Evolutionary conservation across 2,329 filamentous ascomycete genomes (phyloP), one percentile per base, ranked within the genome.

Genomic region (Aspergillus sp.): DNA sequence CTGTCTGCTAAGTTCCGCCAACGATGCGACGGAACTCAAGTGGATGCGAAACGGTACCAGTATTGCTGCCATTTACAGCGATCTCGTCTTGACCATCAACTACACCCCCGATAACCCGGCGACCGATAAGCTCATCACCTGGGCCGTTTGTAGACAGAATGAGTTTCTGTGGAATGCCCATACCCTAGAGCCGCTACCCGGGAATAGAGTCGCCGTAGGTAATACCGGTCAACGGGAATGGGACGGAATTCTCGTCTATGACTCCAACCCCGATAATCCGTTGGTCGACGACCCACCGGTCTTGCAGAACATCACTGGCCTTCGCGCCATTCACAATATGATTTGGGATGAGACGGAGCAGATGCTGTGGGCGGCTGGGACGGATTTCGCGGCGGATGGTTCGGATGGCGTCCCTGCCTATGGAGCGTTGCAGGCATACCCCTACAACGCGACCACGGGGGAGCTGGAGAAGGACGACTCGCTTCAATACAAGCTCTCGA

Each of bases 21-120:
- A 60, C 43, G 58, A 60, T 44, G 58, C 58, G 12, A 60, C 57
- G 5, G 58, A 60, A 7, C 49, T 60, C 30, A 60, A 59, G 37
- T 60, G 52, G 53, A 55, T 60, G 47, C 50, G 51, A 17, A 54
- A 51, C 6, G 58, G 58, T 1, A 53, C 45, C n/a, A 53, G 48
- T 6, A 45, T 60, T 5, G 58, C 51, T 5, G 57, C 55, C 19
- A 47, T 60, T 35, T 60, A 60, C 42, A 54, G 54, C n/a, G 45
- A 53, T 13, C 45, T 59, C n/a, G 45, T 48, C 30, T 10, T 60
- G 7, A 50, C 59, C 42, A 47, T 60, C 47, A 60, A 60, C 43
- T 55, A 60, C 27, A 57, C 53, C 1, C 58, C 58, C 13, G 50
- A 60, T 13, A 37, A 54, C 12, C 55, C 57, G 1, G 49, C 38